phyloP scores from a whole-genome alignment of 306 rosid genomes.

The Ormosia semicastrata region DNA sequence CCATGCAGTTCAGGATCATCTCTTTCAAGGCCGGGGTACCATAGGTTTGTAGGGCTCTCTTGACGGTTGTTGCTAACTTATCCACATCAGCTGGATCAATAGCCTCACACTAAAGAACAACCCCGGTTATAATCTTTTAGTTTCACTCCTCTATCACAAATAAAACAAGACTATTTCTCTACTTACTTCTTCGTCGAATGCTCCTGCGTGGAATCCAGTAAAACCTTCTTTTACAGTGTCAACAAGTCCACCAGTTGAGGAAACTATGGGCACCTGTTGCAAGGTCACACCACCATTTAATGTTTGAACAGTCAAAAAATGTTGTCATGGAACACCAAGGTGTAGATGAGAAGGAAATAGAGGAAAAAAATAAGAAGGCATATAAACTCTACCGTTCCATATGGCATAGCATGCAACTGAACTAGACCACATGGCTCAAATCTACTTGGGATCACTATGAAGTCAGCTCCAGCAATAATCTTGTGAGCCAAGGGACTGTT shows the following conservation, averaged over 20 bases:
- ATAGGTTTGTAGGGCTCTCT: conserved; percentile 47
- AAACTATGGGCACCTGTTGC: conserved; percentile 66
- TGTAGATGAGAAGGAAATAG: background rate
- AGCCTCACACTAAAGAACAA: conserved; percentile 59
- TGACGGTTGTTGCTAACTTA: conserved; percentile 44
- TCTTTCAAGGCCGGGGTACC: conserved; percentile 46
- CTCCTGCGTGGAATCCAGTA: conserved; percentile 77
- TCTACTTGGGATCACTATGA: conserved; percentile 71
- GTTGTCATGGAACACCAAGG: background rate
- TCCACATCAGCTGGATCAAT: conserved; percentile 65
- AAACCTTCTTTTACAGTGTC: conserved; percentile 86
- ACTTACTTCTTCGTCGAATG: conserved; percentile 57
- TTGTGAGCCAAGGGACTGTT: conserved; percentile 68
- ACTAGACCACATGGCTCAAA: conserved; percentile 90
- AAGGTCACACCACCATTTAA: background rate
- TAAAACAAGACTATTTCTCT: background rate
- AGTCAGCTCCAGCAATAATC: conserved; percentile 78
- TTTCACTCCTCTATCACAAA: conserved; percentile 11
- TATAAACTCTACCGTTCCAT: conserved; percentile 58
- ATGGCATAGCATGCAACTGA: conserved; percentile 83
- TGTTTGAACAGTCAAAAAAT: background rate
- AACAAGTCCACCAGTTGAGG: conserved; percentile 86
- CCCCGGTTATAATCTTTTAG: background rate
- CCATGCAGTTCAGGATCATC: conserved; percentile 68
- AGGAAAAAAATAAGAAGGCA: background rate